Evolutionary conservation across 768 basidiomycete species (phyloP).

Genomic region (Pisolithus tinctorius): DNA sequence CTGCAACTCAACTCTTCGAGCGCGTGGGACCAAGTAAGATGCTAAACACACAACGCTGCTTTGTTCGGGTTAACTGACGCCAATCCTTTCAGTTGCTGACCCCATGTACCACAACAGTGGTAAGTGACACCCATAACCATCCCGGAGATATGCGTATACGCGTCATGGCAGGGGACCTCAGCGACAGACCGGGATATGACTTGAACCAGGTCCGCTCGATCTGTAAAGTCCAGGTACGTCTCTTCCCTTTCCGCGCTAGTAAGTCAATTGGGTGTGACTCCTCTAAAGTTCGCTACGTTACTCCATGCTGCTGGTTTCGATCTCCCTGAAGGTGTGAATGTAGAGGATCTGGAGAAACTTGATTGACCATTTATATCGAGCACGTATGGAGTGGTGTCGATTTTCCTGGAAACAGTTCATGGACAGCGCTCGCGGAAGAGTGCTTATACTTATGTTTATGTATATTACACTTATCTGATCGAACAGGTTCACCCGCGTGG

Average conservation of each 20-base stretch:
- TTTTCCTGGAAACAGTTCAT: too few species aligned
- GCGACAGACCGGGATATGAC: conserved; percentile 77
- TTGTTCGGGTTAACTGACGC: conserved; percentile 1
- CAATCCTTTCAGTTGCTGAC: conserved; percentile 51
- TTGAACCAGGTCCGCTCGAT: conserved; percentile 63
- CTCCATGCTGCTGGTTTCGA: conserved; percentile 59
- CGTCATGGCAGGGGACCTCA: conserved; percentile 57
- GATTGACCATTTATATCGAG: too few species aligned
- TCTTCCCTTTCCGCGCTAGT: background rate
- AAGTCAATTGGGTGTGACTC: background rate
- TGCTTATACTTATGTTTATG: too few species aligned
- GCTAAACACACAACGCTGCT: background rate
- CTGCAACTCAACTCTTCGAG: conserved; percentile 84
- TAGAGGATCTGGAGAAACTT: too few species aligned
- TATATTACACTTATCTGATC: too few species aligned
- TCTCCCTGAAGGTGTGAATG: background rate
- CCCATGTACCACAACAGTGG: conserved; percentile 85
- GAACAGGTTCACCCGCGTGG: too few species aligned
- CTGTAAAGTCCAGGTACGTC: conserved; percentile 67
- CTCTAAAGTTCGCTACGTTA: conserved; percentile 44
- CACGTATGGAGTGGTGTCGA: too few species aligned
- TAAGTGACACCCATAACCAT: too few species aligned
- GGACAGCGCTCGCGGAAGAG: too few species aligned
- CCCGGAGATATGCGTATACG: too few species aligned
- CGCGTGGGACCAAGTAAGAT: conserved; percentile 67